phyloP scores from a whole-genome alignment of 768 basidiomycete species.

The Tricholoma matsutake region DNA sequence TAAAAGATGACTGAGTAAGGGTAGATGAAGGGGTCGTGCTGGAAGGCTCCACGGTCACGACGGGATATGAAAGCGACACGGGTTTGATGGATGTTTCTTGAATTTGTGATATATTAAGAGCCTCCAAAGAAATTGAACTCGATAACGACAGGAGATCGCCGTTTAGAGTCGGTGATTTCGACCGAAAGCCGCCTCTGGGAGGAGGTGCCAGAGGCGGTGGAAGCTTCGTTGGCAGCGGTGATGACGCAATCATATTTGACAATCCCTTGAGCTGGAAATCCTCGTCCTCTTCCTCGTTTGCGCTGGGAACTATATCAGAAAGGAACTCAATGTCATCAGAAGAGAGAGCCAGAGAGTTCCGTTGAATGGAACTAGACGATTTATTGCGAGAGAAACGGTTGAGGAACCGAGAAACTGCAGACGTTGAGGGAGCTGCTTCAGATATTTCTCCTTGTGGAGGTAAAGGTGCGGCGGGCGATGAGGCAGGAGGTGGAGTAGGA shows the following conservation, averaged over 20 bases:
- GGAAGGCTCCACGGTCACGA: neutral
- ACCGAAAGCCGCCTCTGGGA: constrained; percentile 10
- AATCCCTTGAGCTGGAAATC: constrained; percentile 34
- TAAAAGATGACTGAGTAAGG: neutral
- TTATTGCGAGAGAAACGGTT: constrained; percentile 64
- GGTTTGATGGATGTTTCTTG: constrained; percentile 9
- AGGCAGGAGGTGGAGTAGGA: constrained; percentile 7
- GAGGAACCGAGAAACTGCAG: constrained; percentile 82
- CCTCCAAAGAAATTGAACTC: neutral
- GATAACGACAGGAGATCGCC: neutral
- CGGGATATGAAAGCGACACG: constrained; percentile 3
- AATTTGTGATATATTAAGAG: constrained; percentile 1
- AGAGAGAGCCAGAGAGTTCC: constrained; percentile 67
- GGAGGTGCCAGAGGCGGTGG: constrained; percentile 46
- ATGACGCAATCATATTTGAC: constrained; percentile 39
- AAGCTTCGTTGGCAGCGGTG: constrained; percentile 38
- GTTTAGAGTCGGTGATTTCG: neutral
- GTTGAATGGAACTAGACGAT: constrained; percentile 31
- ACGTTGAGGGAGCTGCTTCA: constrained; percentile 39
- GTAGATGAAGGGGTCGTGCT: neutral
- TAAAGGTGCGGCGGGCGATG: constrained; percentile 12
- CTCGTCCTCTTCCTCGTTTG: constrained; percentile 38
- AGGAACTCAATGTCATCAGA: constrained; percentile 82
- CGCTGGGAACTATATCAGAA: constrained; percentile 62
- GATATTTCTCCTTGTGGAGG: constrained; percentile 12